These are phyloP conservation scores for Ophiosphaerella korrae DNA, from an alignment of 2,329 filamentous ascomycete genomes.

Conservation along the genomic window DNA sequence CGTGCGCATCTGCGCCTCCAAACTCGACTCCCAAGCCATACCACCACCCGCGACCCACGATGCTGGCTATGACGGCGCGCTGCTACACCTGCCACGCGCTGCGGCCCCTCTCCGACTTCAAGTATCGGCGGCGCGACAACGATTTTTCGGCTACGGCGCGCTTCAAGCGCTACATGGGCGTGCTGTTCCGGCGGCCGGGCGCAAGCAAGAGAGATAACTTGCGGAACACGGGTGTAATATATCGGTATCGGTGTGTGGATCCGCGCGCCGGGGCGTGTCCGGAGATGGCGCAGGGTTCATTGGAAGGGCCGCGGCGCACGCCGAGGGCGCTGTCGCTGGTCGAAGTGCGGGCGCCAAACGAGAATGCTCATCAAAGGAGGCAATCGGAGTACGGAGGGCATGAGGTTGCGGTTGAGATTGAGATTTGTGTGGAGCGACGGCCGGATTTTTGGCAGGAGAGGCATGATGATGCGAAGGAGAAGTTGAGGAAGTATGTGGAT, in stretches of 20 bases:
- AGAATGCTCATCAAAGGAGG: neutral
- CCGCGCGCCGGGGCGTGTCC: neutral
- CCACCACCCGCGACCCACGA: neutral
- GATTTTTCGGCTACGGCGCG: neutral
- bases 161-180: neutral
- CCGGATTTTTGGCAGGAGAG: neutral
- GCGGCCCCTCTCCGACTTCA: neutral
- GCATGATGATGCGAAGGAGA: neutral
- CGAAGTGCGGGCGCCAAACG: neutral
- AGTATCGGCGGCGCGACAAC: neutral
- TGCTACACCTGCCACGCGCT: slow-evolving; percentile 3
- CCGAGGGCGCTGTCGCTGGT: neutral
- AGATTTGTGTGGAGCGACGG: neutral
- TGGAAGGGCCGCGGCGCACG: neutral
- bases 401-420: neutral
- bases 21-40: neutral
- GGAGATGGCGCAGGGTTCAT: neutral
- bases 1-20: neutral
- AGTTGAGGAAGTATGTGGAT: neutral
- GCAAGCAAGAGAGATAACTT: neutral
- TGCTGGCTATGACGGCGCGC: neutral
- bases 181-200: neutral
- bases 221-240: neutral
- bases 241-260: slow-evolving; percentile 4
- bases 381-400: neutral